Conservation (phyloP, 2,329 filamentous ascomycete genomes). For the Pseudocercospora fijiensis region DNA sequence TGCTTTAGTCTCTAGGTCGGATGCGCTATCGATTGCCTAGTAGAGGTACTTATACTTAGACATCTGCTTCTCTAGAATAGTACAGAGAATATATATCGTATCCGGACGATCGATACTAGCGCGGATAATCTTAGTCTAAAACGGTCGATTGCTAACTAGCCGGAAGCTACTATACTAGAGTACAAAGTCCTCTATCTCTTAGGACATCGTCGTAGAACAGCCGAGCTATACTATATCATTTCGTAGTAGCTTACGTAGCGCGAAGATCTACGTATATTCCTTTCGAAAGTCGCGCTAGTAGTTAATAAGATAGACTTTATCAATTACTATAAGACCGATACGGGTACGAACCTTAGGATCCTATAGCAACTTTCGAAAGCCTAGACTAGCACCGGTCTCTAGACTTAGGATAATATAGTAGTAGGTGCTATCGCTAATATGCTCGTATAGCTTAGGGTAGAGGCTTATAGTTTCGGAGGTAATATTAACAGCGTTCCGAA, state of each 20-base stretch:
- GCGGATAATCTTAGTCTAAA: background rate
- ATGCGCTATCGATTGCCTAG: too few species aligned
- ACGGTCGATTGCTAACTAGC: background rate
- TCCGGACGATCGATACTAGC: background rate
- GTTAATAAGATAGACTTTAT: background rate
- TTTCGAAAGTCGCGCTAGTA: background rate
- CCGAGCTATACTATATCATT: background rate
- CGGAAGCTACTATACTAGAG: background rate
- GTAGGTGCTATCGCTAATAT: background rate
- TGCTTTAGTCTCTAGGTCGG: too few species aligned
- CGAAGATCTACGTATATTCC: background rate
- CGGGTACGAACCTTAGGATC: background rate
- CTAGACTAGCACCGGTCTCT: background rate
- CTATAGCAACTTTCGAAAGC: background rate
- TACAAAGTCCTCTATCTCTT: background rate
- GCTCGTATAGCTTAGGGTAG: background rate
- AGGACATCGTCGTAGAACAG: too few species aligned
- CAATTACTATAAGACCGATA: background rate
- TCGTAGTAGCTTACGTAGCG: background rate
- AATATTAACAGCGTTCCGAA: background rate
- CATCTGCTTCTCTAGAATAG: background rate
- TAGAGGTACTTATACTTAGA: background rate
- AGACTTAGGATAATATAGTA: constrained; percentile 2
- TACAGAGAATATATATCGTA: background rate
- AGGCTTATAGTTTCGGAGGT: background rate